These are phyloP conservation scores for Trichoderma oligosporum DNA, from an alignment of 2,329 filamentous ascomycete genomes.

Conservation along the genomic window DNA sequence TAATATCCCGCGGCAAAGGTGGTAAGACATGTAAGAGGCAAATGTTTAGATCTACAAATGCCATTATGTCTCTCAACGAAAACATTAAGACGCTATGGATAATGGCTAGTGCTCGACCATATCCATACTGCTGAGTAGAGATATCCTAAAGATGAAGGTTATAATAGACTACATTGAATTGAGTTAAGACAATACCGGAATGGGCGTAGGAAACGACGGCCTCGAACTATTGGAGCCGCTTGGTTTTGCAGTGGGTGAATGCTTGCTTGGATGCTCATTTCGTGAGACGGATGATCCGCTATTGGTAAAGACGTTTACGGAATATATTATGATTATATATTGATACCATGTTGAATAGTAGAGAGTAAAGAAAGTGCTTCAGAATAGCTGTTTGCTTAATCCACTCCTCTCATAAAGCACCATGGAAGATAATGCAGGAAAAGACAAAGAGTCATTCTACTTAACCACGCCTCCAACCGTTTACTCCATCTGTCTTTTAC, in stretches of 20 bases:
- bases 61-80: not conserved
- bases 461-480: no score
- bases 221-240: not conserved
- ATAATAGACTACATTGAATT: no score
- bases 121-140: not conserved
- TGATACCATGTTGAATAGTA: not conserved
- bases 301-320: no score
- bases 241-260: constrained; percentile 2
- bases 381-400: no score
- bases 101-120: no score
- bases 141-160: no score
- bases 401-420: no score
- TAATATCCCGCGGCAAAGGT: not conserved
- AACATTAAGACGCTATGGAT: not conserved
- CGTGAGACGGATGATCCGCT: not conserved
- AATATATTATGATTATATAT: no score
- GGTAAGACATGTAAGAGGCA: not conserved
- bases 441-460: no score
- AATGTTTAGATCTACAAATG: not conserved
- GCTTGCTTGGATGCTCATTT: constrained; percentile 8
- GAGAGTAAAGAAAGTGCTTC: not conserved
- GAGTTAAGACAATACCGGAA: no score
- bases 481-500: no score
- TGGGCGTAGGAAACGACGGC: not conserved
- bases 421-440: no score